A percentile compares a stretch with the other conserved stretches of the same genome.
Conservation (phyloP, 108 stramenopile genomes). For the Nannochloropsis oceanica region DNA sequence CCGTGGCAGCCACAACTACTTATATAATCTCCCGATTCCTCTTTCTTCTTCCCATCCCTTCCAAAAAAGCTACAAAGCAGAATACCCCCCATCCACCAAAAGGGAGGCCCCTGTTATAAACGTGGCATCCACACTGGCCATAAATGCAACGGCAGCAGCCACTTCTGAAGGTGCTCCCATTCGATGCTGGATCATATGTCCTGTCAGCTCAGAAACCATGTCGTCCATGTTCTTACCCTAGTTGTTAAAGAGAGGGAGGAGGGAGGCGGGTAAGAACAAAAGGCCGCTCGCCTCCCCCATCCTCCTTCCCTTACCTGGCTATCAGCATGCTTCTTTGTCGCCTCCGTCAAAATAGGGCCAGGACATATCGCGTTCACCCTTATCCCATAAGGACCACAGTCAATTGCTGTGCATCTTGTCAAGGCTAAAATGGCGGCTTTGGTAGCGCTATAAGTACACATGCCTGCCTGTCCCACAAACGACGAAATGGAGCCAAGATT, state of each 20-base stretch:
- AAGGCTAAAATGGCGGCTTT: neutral
- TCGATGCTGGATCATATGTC: neutral
- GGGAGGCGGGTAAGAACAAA: neutral
- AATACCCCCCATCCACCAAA: neutral
- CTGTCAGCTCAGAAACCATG: neutral
- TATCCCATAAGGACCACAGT: neutral
- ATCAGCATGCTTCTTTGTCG: neutral
- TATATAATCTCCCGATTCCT: too few relatives aligned
- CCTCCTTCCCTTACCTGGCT: neutral
- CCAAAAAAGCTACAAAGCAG: neutral
- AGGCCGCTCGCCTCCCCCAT: neutral
- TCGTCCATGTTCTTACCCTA: neutral
- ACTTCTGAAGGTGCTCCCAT: neutral
- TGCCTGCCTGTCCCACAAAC: neutral
- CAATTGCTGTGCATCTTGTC: neutral
- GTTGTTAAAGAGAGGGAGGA: neutral
- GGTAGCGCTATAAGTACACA: neutral
- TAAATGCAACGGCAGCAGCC: neutral
- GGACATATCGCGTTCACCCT: neutral
- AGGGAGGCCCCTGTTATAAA: neutral
- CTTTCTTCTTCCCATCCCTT: too few relatives aligned
- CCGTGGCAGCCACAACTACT: too few relatives aligned
- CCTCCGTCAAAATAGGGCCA: neutral
- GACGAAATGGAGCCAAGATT: neutral
- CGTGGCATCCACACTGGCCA: neutral